Evolutionary conservation across 2,329 filamentous ascomycete genomes (phyloP).

Genomic region (Colletotrichum sojae): DNA sequence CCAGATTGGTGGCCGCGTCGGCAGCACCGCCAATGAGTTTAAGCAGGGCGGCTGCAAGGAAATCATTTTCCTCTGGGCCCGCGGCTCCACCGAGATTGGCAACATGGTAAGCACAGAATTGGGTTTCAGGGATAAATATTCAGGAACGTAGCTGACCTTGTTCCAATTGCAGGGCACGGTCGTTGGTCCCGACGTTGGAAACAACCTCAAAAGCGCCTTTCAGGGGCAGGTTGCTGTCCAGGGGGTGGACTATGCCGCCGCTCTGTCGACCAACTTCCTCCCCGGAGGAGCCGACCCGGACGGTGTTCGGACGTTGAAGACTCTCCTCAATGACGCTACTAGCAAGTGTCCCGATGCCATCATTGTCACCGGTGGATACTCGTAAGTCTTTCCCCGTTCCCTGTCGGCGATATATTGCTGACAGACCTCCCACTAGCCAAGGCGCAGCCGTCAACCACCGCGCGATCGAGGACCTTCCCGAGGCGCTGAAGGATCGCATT

Average conservation of each 20-base stretch:
- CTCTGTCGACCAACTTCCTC: constrained; percentile 49
- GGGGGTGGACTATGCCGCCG: constrained; percentile 52
- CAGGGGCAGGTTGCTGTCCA: constrained; percentile 42
- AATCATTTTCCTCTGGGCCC: constrained; percentile 44
- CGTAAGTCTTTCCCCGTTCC: not conserved
- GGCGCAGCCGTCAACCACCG: constrained; percentile 47
- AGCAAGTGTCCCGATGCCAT: constrained; percentile 52
- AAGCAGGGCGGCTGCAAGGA: constrained; percentile 43
- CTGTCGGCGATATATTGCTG: not conserved
- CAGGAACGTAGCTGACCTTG: not conserved
- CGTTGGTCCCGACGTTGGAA: constrained; percentile 40
- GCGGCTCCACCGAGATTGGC: constrained; percentile 42
- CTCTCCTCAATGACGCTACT: constrained; percentile 51
- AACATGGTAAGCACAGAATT: constrained; percentile 39
- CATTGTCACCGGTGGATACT: constrained; percentile 55
- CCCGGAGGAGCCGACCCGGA: constrained; percentile 47
- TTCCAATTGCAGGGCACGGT: constrained; percentile 29
- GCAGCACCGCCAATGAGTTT: constrained; percentile 42
- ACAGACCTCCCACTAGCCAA: constrained; percentile 45
- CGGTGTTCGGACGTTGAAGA: constrained; percentile 49
- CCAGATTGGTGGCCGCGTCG: constrained; percentile 20
- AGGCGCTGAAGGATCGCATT: constrained; percentile 40
- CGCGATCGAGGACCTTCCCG: constrained; percentile 43
- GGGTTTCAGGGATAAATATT: not conserved
- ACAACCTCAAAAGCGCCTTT: constrained; percentile 39